Conservation (phyloP, 2,329 filamentous ascomycete species). For the Exophiala viscosa region DNA sequence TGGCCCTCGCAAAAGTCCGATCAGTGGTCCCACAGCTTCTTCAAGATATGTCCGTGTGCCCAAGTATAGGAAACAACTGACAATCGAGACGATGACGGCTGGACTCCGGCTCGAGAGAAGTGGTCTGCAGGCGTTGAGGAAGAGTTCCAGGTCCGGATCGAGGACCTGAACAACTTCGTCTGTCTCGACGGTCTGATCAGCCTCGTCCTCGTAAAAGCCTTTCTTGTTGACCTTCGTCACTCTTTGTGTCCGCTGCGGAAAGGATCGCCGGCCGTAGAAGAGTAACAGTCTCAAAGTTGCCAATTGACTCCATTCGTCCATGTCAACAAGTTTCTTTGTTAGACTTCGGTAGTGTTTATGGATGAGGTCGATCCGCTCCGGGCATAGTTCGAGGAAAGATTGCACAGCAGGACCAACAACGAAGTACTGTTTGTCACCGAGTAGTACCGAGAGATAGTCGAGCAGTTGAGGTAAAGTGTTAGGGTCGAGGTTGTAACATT, state of each 20-base stretch:
- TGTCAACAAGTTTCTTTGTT: conserved; percentile 88
- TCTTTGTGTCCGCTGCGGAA: conserved; percentile 65
- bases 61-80: conserved; percentile 78
- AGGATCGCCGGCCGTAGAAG: conserved; percentile 80
- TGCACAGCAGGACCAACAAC: conserved; percentile 91
- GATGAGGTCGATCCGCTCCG: conserved; percentile 79
- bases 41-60: conserved; percentile 74
- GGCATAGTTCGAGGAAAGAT: conserved; percentile 85
- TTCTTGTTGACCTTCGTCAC: conserved; percentile 57
- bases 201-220: conserved; percentile 76
- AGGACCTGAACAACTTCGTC: conserved; percentile 58
- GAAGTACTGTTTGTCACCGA: conserved; percentile 92
- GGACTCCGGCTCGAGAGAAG: conserved; percentile 89
- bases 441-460: conserved; percentile 71
- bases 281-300: conserved; percentile 78
- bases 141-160: conserved; percentile 76
- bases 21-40: conserved; percentile 73
- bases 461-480: conserved; percentile 78
- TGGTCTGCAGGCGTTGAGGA: conserved; percentile 76
- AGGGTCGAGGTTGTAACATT: conserved; percentile 89
- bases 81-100: conserved; percentile 83
- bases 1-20: conserved; percentile 78
- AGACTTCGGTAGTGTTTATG: conserved; percentile 84
- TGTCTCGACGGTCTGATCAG: conserved; percentile 43
- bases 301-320: conserved; percentile 98